Evolutionary conservation across 2,329 filamentous ascomycete genomes (phyloP), one percentile per base, ranked within the genome.

Genomic region (Lasiodiplodia gonubiensis): DNA sequence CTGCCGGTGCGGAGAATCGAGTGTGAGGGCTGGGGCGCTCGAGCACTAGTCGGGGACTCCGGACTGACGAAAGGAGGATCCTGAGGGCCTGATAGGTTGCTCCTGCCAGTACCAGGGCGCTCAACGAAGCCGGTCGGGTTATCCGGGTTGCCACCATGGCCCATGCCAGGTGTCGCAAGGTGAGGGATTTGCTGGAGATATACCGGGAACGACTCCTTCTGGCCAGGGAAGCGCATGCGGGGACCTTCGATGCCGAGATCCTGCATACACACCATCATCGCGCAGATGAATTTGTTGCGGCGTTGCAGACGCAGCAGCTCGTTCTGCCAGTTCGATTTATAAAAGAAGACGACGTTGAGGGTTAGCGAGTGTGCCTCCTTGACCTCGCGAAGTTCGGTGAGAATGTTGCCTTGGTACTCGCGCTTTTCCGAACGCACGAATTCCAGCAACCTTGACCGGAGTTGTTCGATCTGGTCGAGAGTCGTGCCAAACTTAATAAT

Each of bases 271-370:
- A 91, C 84, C 90, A 97, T 97, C 74, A 98, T 83, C 69, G 95
- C 93, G 70, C 91, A 93, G 71, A 96, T 93, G 79, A 98, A 97
- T 76, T 94, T 95, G 84, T 97, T 97, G 74, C 95, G 92, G 21
- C 94, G 88, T 72, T 91, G 92, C 2, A 98, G 86, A 81, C 94
- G 93, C 27, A 97, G 85, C 53, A 96, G 84, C 77, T 98, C 94
- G 76, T 97, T 97, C 77, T 98, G 94, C 87, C 92, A 97, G 78
- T 94, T 97, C 68, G 91, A 93, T 79, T 97, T 97, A 86, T 97
- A 97, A 84, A 97, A 97, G 83, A 97, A 97, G 74, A 97, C 90
- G 67, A 98, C 89, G 79, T 97, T 97, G 74, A 97, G 86, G 4
- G 89, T 93, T 74, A 97, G 90, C 6, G 90, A 92, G 76, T 94